Percentiles rank a stretch among this genome's conserved stretches.
Conservation (phyloP, 345 rosid genomes). For the Ricinus communis region DNA sequence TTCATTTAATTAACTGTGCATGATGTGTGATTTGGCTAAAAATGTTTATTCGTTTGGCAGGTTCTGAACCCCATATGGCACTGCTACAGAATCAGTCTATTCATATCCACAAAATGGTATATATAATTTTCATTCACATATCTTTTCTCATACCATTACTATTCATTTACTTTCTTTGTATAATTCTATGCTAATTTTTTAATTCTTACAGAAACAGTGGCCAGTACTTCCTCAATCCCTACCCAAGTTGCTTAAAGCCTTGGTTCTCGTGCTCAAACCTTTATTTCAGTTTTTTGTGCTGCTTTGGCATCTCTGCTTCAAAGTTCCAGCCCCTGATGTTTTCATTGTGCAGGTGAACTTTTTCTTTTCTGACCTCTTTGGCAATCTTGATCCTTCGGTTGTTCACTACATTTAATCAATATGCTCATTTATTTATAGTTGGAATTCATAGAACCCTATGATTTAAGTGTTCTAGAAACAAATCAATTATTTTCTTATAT, state of each 20-base stretch:
- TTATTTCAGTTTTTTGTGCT: conserved; percentile 71
- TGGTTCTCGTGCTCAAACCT: conserved; percentile 76
- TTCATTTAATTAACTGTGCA: too few relatives aligned
- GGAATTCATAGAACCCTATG: too few relatives aligned
- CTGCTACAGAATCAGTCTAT: conserved; percentile 65
- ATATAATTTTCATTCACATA: not conserved
- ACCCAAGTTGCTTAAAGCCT: conserved; percentile 60
- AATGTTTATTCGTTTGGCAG: conserved; percentile 34
- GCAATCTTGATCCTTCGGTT: too few relatives aligned
- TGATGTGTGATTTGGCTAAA: too few relatives aligned
- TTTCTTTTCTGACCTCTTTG: too few relatives aligned
- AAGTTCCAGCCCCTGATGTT: conserved; percentile 70
- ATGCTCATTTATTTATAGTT: too few relatives aligned
- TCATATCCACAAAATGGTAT: conserved; percentile 82
- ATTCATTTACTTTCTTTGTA: not conserved
- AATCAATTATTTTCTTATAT: too few relatives aligned
- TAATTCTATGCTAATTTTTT: not conserved
- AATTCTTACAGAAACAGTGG: conserved; percentile 54
- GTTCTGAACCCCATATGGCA: conserved; percentile 79
- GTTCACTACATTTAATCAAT: too few relatives aligned
- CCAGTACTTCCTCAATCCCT: conserved; percentile 45
- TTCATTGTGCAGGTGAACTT: conserved; percentile 76
- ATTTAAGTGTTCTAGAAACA: too few relatives aligned
- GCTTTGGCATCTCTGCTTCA: conserved; percentile 83
- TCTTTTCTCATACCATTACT: conserved; percentile 1